Percentiles rank a stretch among this genome's conserved stretches.
These are phyloP conservation scores for Durotheca rogersii DNA, from an alignment of 495 filamentous ascomycete genomes.

Conservation along the genomic window DNA sequence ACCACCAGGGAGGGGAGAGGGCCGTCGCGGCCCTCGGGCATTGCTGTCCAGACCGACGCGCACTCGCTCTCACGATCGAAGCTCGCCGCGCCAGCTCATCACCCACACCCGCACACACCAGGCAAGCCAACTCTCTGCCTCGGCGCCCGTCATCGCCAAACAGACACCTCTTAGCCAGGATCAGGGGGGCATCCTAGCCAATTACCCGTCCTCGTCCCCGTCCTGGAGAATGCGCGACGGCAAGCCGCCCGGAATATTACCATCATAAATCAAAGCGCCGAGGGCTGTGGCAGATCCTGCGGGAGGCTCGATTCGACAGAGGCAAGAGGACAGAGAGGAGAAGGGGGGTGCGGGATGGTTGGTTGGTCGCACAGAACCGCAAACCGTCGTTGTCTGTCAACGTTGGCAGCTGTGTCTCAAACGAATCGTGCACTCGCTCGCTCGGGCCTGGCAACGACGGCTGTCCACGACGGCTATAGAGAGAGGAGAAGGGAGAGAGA, in stretches of 20 bases:
- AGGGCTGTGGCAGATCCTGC: constrained; percentile 10
- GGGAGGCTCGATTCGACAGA: constrained; percentile 13
- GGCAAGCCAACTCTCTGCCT: constrained; percentile 10
- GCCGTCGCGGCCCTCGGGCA: too few relatives aligned
- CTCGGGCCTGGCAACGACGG: constrained; percentile 1
- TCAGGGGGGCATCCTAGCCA: neutral
- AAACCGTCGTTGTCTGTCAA: constrained; percentile 18
- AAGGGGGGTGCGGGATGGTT: too few relatives aligned
- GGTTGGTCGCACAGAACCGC: constrained; percentile 28
- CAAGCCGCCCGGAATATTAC: constrained; percentile 6
- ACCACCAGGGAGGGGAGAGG: too few relatives aligned
- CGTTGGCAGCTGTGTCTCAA: constrained; percentile 22
- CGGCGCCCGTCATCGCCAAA: constrained; percentile 13
- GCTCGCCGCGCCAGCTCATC: constrained; percentile 1
- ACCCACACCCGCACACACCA: neutral
- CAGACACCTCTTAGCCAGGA: constrained; percentile 7
- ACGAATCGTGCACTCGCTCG: constrained; percentile 6
- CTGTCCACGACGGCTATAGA: neutral
- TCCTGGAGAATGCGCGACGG: too few relatives aligned
- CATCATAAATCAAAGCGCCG: constrained; percentile 20
- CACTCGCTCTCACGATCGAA: neutral
- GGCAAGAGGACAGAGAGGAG: neutral
- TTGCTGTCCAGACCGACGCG: too few relatives aligned
- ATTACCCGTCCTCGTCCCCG: too few relatives aligned
- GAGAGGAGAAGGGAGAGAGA: too few relatives aligned